These are phyloP conservation scores for Dendrobium officinale DNA, from an alignment of 106 monocot genomes.

Conservation along the genomic window DNA sequence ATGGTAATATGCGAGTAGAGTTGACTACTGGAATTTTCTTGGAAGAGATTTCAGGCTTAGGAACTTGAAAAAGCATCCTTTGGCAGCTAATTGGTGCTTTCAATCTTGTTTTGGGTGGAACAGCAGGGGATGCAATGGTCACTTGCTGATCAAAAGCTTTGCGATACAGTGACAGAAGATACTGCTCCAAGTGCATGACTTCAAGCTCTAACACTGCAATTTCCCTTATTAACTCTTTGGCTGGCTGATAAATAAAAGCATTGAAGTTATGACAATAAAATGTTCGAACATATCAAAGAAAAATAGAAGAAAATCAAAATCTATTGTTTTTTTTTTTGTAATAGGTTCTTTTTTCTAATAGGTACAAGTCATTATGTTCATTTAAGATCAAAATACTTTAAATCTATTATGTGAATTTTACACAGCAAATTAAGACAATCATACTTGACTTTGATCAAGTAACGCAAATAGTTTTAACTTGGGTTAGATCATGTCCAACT, in stretches of 20 bases:
- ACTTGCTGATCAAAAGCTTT: conserved; percentile 57
- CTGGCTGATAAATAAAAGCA: conserved; percentile 20
- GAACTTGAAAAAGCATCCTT: conserved; percentile 14
- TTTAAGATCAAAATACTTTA: too few relatives aligned
- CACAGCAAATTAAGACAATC: too few relatives aligned
- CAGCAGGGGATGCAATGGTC: conserved; percentile 26
- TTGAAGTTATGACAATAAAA: not conserved
- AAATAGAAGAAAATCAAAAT: not conserved
- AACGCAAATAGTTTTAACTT: too few relatives aligned
- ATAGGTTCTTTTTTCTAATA: too few relatives aligned
- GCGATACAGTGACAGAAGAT: conserved; percentile 53
- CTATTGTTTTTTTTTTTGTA: too few relatives aligned
- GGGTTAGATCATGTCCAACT: too few relatives aligned
- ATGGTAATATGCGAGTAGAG: conserved; percentile 11
- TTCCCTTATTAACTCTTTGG: conserved; percentile 52
- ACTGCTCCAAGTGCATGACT: conserved; percentile 53
- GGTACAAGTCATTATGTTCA: too few relatives aligned
- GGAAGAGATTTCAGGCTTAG: conserved; percentile 7
- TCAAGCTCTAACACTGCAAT: conserved; percentile 58
- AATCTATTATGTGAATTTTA: too few relatives aligned
- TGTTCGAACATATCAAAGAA: not conserved
- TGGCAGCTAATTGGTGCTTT: conserved; percentile 14
- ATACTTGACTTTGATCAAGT: too few relatives aligned
- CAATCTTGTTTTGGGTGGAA: conserved; percentile 8
- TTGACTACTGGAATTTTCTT: conserved; percentile 15